Base-by-base conservation (phyloP, 305 asterid genomes). In the Fraxinus sp. region DNA sequence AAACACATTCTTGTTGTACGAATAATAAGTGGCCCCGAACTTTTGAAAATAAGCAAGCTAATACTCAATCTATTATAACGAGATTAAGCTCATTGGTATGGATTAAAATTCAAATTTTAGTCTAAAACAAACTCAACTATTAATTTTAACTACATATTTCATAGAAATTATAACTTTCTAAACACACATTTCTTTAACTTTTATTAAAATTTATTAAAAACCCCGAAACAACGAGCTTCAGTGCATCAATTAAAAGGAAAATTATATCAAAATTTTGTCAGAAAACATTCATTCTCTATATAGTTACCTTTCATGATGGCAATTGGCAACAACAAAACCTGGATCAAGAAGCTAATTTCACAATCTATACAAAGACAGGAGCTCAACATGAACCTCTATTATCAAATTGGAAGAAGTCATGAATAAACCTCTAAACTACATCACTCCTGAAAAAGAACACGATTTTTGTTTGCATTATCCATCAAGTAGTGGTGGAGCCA, bases 401-500 rank as follows among this genome's bases (percentile, higher is more conserved):
- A 74, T 84, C 82, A 79, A 79, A 71, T 76, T 78, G 73, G 70
- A 44, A 44, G 4, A 44, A 44, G 55, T 44, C 14, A 32, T 62
- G 8, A 62, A 28, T 44, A 78, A 36, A 32, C 7, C 85, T 39
- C 71, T 72, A 11, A 81, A 55, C 64, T 81, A 24, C 75, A 85
- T 76, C 78, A 75, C 33, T 22, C 64, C 37, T 32, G 37, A 39
- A 39, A 28, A 16, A 26, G 37, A 37, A 71, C 74, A 22, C 22
- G 24, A 2, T 39, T 37, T 5, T 22, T 28, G 30, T 70, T 55
- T 10, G 18, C 39, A 14, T 49, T 8, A 22, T 66, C 78, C 44
- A 46, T n/a, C 80, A 62, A 78, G 59, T 74, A 66, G 76, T 81
- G 6, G 66, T 81, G 84, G 72, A 85, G 86, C 90, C 89, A 4